A percentile compares a stretch with the other conserved stretches of the same genome.
Evolutionary conservation across 2,329 filamentous ascomycete species (phyloP).

Genomic region (Aureobasidium sp.): DNA sequence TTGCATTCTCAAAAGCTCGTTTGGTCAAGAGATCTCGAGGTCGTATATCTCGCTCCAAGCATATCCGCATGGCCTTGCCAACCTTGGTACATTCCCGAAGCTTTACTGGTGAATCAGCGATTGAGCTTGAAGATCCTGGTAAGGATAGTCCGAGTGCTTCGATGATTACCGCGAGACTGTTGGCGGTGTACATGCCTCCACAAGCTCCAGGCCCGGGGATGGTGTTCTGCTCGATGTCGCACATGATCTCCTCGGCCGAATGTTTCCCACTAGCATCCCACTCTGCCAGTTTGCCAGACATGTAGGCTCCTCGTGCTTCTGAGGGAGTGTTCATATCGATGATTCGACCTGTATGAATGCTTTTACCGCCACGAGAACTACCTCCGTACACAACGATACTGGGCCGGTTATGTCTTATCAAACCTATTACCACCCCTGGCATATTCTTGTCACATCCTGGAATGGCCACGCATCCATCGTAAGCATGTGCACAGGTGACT

Average conservation of each 20-base stretch:
- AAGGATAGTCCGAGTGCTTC: slow-evolving; percentile 89
- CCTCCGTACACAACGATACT: slow-evolving; percentile 98
- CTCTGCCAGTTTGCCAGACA: slow-evolving; percentile 77
- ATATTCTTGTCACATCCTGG: slow-evolving; percentile 99
- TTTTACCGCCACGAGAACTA: slow-evolving; percentile 83
- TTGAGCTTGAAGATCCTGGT: slow-evolving; percentile 86
- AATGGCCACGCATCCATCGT: slow-evolving; percentile 95
- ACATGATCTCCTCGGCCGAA: slow-evolving; percentile 80
- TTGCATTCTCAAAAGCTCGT: slow-evolving; percentile 85
- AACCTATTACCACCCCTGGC: slow-evolving; percentile 76
- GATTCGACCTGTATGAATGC: slow-evolving; percentile 77
- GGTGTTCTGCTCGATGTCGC: slow-evolving; percentile 82
- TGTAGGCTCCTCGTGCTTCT: slow-evolving; percentile 78
- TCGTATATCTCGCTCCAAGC: slow-evolving; percentile 85
- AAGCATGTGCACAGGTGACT: slow-evolving; percentile 99
- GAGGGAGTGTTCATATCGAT: slow-evolving; percentile 91
- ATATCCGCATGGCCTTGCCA: slow-evolving; percentile 79
- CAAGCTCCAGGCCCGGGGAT: slow-evolving; percentile 85
- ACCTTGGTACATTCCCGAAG: slow-evolving; percentile 87
- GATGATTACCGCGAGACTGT: slow-evolving; percentile 93
- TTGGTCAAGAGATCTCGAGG: slow-evolving; percentile 85
- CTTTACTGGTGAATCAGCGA: slow-evolving; percentile 84
- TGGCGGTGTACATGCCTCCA: slow-evolving; percentile 95
- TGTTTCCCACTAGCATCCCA: slow-evolving; percentile 75
- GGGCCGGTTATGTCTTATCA: slow-evolving; percentile 90